Percentiles rank a stretch among this genome's conserved stretches.
Evolutionary conservation across 495 filamentous ascomycete genomes (phyloP).

Genomic region (Corynascus novoguineensis): DNA sequence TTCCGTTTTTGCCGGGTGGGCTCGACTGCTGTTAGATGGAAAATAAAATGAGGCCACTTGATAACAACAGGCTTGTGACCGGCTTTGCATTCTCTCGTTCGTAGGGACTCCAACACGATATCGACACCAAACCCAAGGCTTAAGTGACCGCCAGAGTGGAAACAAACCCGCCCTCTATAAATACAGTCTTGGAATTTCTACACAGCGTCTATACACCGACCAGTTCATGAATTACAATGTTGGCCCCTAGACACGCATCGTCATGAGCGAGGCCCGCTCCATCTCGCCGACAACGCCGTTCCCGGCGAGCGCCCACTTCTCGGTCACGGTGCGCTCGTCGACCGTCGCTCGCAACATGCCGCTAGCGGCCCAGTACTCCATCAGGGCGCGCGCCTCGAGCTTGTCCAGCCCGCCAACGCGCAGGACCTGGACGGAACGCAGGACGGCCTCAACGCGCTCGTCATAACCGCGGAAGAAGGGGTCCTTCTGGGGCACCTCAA

Average conservation of each 20-base stretch:
- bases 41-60: not conserved
- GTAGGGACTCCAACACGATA: too few relatives aligned
- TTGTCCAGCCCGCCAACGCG: conserved; percentile 61
- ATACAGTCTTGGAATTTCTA: conserved; percentile 10
- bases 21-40: not conserved
- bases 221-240: conserved; percentile 7
- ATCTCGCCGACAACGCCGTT: conserved; percentile 81
- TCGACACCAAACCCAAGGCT: not conserved
- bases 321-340: conserved; percentile 65
- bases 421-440: conserved; percentile 47
- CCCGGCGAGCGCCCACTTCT: conserved; percentile 81
- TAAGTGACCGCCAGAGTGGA: too few relatives aligned
- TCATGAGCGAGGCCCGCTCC: conserved; percentile 56
- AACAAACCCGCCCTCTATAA: not conserved
- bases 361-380: conserved; percentile 92
- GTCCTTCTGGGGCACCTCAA: conserved; percentile 49
- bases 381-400: conserved; percentile 66
- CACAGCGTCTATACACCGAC: not conserved
- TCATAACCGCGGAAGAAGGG: conserved; percentile 64
- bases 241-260: conserved; percentile 29
- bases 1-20: not conserved
- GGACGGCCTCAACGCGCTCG: conserved; percentile 54
- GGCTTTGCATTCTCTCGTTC: not conserved
- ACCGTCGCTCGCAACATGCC: conserved; percentile 67
- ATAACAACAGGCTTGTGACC: too few relatives aligned